Evolutionary conservation across 1,284 basidiomycete genomes (phyloP).

Genomic region (Malassezia brasiliensis): DNA sequence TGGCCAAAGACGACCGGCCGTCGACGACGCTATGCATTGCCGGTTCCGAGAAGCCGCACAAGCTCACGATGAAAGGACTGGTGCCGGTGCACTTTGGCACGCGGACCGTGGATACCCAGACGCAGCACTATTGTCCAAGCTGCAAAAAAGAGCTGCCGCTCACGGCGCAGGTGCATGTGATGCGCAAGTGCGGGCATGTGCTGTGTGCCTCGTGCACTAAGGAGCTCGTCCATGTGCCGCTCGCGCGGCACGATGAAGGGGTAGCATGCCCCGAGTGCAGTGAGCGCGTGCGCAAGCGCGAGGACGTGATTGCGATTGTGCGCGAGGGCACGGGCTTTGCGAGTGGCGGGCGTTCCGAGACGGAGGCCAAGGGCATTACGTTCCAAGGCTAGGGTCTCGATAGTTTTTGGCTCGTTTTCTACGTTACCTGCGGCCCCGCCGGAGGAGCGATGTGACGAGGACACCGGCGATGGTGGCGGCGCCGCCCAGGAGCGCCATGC

Average conservation of each 20-base stretch:
- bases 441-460: slow-evolving; percentile 62
- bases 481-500: slow-evolving; percentile 86
- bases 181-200: slow-evolving; percentile 15
- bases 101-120: not conserved
- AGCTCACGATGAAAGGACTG: slow-evolving; percentile 11
- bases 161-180: slow-evolving; percentile 2
- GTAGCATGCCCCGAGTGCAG: slow-evolving; percentile 15
- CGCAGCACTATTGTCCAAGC: slow-evolving; percentile 15
- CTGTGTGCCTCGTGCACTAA: slow-evolving; percentile 13
- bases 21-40: slow-evolving; percentile 17
- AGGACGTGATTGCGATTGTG: slow-evolving; percentile 11
- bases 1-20: slow-evolving; percentile 1
- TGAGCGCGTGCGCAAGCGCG: not conserved
- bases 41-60: slow-evolving; percentile 8
- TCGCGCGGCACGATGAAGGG: not conserved
- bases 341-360: slow-evolving; percentile 10
- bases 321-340: slow-evolving; percentile 20
- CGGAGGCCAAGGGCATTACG: slow-evolving; percentile 6
- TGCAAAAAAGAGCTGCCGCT: slow-evolving; percentile 15
- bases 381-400: slow-evolving; percentile 12
- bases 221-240: slow-evolving; percentile 4
- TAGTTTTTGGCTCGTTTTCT: not conserved
- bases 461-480: slow-evolving; percentile 76
- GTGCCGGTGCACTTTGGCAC: slow-evolving; percentile 6
- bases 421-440: slow-evolving; percentile 15